Evolutionary conservation across 2,329 filamentous ascomycete species (phyloP), one percentile per base, ranked within the genome.

Genomic region (Fusarium sp.): DNA sequence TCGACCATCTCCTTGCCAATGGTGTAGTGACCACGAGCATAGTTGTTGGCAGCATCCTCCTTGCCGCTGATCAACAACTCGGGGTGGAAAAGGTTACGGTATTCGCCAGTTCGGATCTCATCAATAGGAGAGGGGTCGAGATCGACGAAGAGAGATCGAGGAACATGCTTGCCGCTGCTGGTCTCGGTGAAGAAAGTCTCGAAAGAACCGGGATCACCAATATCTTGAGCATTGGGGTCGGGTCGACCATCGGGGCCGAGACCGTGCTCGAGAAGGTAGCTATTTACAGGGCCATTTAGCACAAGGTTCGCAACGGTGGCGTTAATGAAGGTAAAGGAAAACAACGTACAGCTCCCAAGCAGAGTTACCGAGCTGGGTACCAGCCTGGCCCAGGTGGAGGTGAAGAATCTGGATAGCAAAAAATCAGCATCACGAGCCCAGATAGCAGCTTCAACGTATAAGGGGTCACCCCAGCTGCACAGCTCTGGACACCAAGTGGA

Each of bases 11-110:
- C 90, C 86, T 92, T 92, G 83, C 91, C 91, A 76, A 92, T 90
- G 75, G 91, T 92, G 83, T 93, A 92, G 84, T 93, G 90, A 63
- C 91, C 91, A 84, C 90, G 90, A 75, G 91, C 91, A 78, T 92
- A 93, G 86, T 93, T 93, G 85, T 92, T 92, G 83, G 90, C 90
- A 64, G 91, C 90, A 87, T 92, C 91, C 81, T 92, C 91, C 86
- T 92, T 92, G 82, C 90, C 90, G 81, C 88, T 92, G 79, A 92
- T 89, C 78, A 92, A 82, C 75, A 90, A 85, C 85, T 92, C 90
- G 48, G 90, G 90, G 83, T 92, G 90, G 86, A 92, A 92, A 67
- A 92, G 87, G 78, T 90, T 86, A 76, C 89, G 89, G 83, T 92
- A 92, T 72, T 77, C 69, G 66, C 90, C 90, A 59, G 90, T 92